Evolutionary conservation across 805 yeast genomes (phyloP), one percentile per base, ranked within the genome.

Genomic region (Wickerhamiella spandovensis): DNA sequence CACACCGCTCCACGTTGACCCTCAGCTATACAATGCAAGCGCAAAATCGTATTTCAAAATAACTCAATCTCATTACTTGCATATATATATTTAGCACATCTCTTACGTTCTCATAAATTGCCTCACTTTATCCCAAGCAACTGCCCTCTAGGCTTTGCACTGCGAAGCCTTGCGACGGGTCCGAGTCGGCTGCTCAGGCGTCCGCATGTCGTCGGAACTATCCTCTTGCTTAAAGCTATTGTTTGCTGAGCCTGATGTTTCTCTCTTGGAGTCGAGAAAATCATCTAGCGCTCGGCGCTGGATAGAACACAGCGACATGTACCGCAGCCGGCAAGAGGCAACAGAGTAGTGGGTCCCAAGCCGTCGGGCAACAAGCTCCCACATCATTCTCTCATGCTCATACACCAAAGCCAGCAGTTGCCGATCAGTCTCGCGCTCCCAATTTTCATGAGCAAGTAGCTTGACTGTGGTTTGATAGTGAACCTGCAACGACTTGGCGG

Each of bases 401-500:
- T 32, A 18, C n/a, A 49, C 51, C 2, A 52, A 48, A n/a, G 41
- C 20, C 24, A 41, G 17, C 12, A 52, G 49, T 43, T 13, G 25
- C 10, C 35, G 35, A 18, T 52, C 54, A 20, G 44, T 43, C 23
- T 44, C 46, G 15, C 23, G 37, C 20, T 41, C 37, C 53, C 52
- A 52, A 28, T 21, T 21, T 10, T 38, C 45, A n/a, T 30, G 18
- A 6, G 24, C 21, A 17, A 37, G 51, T 17, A 38, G 44, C 45
- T 59, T 59, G 13, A 62, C 59, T 39, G 54, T 53, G 21, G 62
- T 58, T 44, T 60, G 55, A 52, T 62, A 63, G 23, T 64, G 59
- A 22, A 84, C 84, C 66, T 84, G 92, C 53, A 90, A 81, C 1
- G 90, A 88, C 58, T 84, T 85, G 20, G 90, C 84, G 1, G 92